Percentiles rank a stretch among this genome's conserved stretches.
Conservation (phyloP, 2,329 filamentous ascomycete species). For the Hypoxylon sp. region DNA sequence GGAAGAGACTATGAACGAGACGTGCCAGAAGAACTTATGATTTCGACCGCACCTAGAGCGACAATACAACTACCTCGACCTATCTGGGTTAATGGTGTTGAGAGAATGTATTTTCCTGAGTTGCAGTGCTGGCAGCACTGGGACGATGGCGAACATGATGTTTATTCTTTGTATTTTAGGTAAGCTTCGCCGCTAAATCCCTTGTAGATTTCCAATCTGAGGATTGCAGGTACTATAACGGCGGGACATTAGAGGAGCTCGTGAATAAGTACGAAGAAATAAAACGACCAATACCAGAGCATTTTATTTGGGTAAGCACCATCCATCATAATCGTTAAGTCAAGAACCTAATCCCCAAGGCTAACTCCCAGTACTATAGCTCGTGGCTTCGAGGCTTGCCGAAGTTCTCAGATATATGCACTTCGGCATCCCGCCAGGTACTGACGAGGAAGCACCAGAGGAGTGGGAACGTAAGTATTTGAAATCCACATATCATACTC, state of each 20-base stretch:
- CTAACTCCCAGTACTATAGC: constrained; percentile 21
- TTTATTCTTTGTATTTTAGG: constrained; percentile 28
- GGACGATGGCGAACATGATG: neutral
- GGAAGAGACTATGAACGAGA: neutral
- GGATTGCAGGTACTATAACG: constrained; percentile 20
- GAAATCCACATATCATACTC: neutral
- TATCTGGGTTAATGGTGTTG: neutral
- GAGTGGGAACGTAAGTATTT: constrained; percentile 16
- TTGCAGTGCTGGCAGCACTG: constrained; percentile 7
- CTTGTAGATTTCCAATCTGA: neutral
- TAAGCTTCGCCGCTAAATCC: neutral
- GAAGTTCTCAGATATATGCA: constrained; percentile 22
- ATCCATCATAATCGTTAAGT: neutral
- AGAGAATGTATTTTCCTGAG: constrained; percentile 14
- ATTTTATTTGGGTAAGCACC: constrained; percentile 31
- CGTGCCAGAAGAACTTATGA: constrained; percentile 7
- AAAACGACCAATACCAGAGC: constrained; percentile 18
- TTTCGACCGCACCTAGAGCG: constrained; percentile 15
- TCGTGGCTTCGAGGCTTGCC: constrained; percentile 21
- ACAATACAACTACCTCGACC: neutral
- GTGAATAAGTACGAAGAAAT: neutral
- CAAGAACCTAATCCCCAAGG: neutral
- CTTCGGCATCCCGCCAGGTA: constrained; percentile 5
- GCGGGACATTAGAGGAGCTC: constrained; percentile 6
- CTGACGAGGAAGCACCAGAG: neutral